phyloP scores from a whole-genome alignment of 805 yeast species.

The Saccharomycopsis vini region DNA sequence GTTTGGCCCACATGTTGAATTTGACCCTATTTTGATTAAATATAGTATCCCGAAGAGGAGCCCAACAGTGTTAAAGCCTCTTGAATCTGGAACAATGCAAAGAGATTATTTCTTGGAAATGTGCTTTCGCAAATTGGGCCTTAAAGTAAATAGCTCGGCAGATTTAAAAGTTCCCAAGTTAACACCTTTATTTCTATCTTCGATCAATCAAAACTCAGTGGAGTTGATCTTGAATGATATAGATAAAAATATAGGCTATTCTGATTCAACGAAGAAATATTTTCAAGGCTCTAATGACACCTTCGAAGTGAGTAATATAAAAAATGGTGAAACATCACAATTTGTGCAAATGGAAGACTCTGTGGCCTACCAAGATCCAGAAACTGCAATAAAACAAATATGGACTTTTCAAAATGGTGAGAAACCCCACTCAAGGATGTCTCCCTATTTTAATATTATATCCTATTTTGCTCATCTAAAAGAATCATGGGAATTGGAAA shows the following conservation, averaged over 20 bases:
- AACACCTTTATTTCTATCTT: conserved; percentile 55
- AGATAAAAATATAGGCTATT: conserved; percentile 29
- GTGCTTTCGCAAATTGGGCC: conserved; percentile 51
- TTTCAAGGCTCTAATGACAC: conserved; percentile 27
- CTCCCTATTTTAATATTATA: conserved; percentile 66
- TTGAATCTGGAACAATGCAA: conserved; percentile 35
- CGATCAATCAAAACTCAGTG: conserved; percentile 29
- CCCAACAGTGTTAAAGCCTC: conserved; percentile 29
- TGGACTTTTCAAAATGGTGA: conserved; percentile 33
- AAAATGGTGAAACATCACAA: conserved; percentile 12
- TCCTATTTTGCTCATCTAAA: conserved; percentile 42
- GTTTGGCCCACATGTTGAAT: conserved; percentile 89
- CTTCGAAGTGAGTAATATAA: conserved; percentile 18
- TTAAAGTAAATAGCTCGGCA: conserved; percentile 52
- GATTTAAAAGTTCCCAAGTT: conserved; percentile 48
- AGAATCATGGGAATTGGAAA: conserved; percentile 25
- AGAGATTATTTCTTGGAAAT: conserved; percentile 51
- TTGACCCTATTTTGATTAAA: conserved; percentile 44
- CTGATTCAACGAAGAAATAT: too few species aligned
- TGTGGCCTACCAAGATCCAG: conserved; percentile 40
- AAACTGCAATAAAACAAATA: conserved; percentile 47
- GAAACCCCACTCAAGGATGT: conserved; percentile 41
- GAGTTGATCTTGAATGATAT: conserved; percentile 27
- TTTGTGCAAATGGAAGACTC: conserved; percentile 25
- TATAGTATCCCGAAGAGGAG: conserved; percentile 26